Evolutionary conservation across 352 stramenopile species (phyloP).

Genomic region (Phytopythium ostracodes): DNA sequence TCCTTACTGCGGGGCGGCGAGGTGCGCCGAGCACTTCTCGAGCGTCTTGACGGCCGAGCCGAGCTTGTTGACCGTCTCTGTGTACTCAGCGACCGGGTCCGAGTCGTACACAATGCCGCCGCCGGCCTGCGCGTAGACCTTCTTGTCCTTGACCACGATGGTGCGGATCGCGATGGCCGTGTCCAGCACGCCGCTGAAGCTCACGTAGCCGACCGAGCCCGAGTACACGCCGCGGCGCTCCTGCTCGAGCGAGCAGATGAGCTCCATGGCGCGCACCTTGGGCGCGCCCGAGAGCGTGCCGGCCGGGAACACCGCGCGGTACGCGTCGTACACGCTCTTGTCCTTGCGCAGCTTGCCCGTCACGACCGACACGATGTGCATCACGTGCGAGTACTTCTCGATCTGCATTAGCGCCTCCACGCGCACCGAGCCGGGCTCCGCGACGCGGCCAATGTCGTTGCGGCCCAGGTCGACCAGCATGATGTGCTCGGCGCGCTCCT

Average conservation of each 20-base stretch:
- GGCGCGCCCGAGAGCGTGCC: slow-evolving; percentile 85
- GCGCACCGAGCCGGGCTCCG: slow-evolving; percentile 70
- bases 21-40: slow-evolving; percentile 67
- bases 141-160: slow-evolving; percentile 75
- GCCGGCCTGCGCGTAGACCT: slow-evolving; percentile 81
- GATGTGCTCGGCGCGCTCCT: slow-evolving; percentile 90
- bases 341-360: slow-evolving; percentile 77
- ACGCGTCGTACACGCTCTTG: slow-evolving; percentile 87
- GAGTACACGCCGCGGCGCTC: slow-evolving; percentile 84
- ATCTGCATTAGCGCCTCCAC: slow-evolving; percentile 89
- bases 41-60: slow-evolving; percentile 79
- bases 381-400: slow-evolving; percentile 91
- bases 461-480: slow-evolving; percentile 91
- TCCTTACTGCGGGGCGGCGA: slow-evolving; percentile 10
- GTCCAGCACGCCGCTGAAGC: slow-evolving; percentile 83
- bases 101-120: slow-evolving; percentile 90
- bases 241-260: slow-evolving; percentile 82
- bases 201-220: slow-evolving; percentile 86
- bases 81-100: slow-evolving; percentile 81
- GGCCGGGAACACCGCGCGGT: slow-evolving; percentile 85
- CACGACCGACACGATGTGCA: slow-evolving; percentile 90
- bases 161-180: slow-evolving; percentile 89
- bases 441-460: slow-evolving; percentile 88
- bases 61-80: slow-evolving; percentile 89
- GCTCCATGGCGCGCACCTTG: slow-evolving; percentile 88